Conservation (phyloP, 2,329 filamentous ascomycete species). For the Phaeosphaeriaceae sp. region DNA sequence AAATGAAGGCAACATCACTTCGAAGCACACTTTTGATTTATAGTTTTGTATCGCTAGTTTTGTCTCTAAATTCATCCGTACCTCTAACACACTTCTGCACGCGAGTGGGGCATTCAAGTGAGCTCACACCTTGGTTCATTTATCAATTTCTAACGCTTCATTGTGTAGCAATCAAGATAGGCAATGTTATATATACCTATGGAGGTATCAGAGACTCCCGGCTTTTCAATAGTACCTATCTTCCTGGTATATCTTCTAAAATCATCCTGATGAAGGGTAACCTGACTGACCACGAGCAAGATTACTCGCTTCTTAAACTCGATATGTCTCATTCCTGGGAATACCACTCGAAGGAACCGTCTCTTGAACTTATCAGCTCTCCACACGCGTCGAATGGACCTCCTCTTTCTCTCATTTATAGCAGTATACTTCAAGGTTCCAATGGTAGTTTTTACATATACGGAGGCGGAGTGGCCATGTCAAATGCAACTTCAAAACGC, state of each 20-base stretch:
- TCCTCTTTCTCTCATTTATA: background rate
- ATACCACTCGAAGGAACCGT: background rate
- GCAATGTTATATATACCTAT: background rate
- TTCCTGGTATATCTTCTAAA: background rate
- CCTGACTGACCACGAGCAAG: background rate
- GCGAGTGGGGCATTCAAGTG: background rate
- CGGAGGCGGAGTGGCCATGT: background rate
- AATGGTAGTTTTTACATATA: background rate
- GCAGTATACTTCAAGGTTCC: background rate
- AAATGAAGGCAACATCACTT: no score
- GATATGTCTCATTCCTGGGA: conserved; percentile 3
- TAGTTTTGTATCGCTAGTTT: background rate
- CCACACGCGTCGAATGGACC: background rate
- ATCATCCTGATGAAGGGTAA: no score
- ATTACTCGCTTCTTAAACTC: conserved; percentile 1
- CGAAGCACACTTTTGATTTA: background rate
- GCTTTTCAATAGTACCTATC: background rate
- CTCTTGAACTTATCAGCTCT: background rate
- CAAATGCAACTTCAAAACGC: background rate
- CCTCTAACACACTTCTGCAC: background rate
- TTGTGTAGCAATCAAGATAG: background rate
- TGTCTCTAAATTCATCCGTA: background rate
- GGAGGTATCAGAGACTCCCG: background rate
- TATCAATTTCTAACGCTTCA: no score
- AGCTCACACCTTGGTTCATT: no score